Evolutionary conservation across 192 early-diverging fungal genomes (phyloP), one percentile per base, ranked within the genome.

Genomic region (Dispira parvispora): DNA sequence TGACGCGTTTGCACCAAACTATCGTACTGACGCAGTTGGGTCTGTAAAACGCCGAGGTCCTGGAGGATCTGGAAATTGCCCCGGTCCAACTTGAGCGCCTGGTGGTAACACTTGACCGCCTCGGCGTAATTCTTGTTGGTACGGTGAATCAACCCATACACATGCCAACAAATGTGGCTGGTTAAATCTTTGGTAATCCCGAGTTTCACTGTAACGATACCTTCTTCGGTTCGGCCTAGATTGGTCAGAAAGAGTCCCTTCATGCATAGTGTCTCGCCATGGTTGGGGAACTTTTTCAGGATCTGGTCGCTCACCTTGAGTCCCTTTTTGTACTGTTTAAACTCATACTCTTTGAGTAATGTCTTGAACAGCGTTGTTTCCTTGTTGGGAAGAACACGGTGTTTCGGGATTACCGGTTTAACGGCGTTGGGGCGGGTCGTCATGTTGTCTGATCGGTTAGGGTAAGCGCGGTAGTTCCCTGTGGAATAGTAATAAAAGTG

Each of bases 141-240:
- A 27, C 92, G 86, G 70, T 94, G 80, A 52, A 95, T 71, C n/a
- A 99, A 73, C 16, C 96, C 96, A 69, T 84, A 91, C 20, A 96
- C 88, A 67, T 99, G 96, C 96, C 96, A 99, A 90, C 93, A 90
- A 64, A 94, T 89, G 72, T 88, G 88, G 71, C 86, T 90, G 64
- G 68, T 84, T 26, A 92, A 68, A 63, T 91, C 89, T 56, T 80
- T 80, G 61, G 82, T 74, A 60, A 96, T 70, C 12, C 92, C 93
- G 65, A 84, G 84, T 70, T 90, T 92, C 53, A 93, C 88, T 63
- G 74, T 72, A 23, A 88, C 87, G 64, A 92, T 87, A 10, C 81
- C 93, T 68, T 99, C 93, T 27, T 93, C 88, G 67, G 88, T 91
- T 69, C 88, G 86, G 54, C 94, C 92, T 73, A 96, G 66, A 64